Conservation (phyloP, 768 basidiomycete species). For the Rhizopogon rudus region DNA sequence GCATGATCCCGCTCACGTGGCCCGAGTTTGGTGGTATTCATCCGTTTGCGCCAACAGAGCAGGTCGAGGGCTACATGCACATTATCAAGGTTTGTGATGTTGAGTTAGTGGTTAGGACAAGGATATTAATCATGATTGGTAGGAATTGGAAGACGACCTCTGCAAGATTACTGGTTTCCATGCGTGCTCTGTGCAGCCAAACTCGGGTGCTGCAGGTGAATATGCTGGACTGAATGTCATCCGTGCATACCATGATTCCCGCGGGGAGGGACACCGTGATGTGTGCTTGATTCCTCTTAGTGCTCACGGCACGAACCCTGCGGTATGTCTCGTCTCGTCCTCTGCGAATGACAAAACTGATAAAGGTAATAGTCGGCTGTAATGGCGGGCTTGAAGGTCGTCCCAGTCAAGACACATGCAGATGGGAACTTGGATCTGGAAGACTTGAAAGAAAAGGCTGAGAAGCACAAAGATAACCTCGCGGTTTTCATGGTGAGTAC, state of each 20-base stretch:
- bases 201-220: slow-evolving; percentile 97
- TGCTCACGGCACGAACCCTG: slow-evolving; percentile 98
- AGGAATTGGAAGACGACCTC: slow-evolving; percentile 90
- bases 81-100: slow-evolving; percentile 61
- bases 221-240: slow-evolving; percentile 95
- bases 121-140: slow-evolving; percentile 8
- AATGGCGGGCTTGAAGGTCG: slow-evolving; percentile 96
- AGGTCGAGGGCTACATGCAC: slow-evolving; percentile 81
- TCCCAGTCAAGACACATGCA: slow-evolving; percentile 82
- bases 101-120: background rate
- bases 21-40: slow-evolving; percentile 88
- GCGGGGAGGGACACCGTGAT: slow-evolving; percentile 79
- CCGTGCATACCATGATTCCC: slow-evolving; percentile 88
- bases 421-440: slow-evolving; percentile 88
- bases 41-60: slow-evolving; percentile 88
- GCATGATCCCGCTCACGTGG: slow-evolving; percentile 96
- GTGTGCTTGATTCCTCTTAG: slow-evolving; percentile 93
- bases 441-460: slow-evolving; percentile 84
- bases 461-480: slow-evolving; percentile 84
- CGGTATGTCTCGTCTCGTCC: slow-evolving; percentile 47
- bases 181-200: slow-evolving; percentile 95
- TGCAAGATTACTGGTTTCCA: slow-evolving; percentile 97
- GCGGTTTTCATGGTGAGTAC: slow-evolving; percentile 88
- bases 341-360: slow-evolving; percentile 9
- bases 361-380: slow-evolving; percentile 69